phyloP scores from a whole-genome alignment of 106 monocot species.

The Dioscorea zingiberensis region DNA sequence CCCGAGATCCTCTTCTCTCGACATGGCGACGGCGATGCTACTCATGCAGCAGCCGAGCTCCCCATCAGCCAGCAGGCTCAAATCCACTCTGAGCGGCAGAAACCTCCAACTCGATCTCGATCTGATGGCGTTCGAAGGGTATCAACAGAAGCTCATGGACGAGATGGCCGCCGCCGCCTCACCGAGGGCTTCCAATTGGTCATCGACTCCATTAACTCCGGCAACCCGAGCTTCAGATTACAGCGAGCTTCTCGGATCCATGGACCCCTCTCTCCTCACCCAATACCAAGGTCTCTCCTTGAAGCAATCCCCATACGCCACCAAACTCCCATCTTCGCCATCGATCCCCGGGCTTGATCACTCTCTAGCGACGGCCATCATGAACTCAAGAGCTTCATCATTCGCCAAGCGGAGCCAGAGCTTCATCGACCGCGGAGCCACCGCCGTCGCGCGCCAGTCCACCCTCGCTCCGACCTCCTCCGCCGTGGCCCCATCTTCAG shows the following conservation, averaged over 20 bases:
- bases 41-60: constrained; percentile 18
- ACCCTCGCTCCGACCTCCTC: constrained; percentile 8
- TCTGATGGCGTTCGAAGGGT: constrained; percentile 36
- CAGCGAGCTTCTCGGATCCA: constrained; percentile 13
- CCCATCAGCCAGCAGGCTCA: constrained; percentile 46
- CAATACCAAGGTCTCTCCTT: constrained; percentile 33
- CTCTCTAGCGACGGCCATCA: constrained; percentile 67
- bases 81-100: constrained; percentile 42
- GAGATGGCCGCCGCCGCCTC: constrained; percentile 32
- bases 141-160: constrained; percentile 55
- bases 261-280: constrained; percentile 18
- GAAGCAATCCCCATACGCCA: constrained; percentile 17
- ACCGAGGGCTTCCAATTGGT: constrained; percentile 30
- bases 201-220: background rate
- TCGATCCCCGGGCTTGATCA: constrained; percentile 52
- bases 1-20: constrained; percentile 36
- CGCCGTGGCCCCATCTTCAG: constrained; percentile 4
- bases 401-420: constrained; percentile 90
- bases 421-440: constrained; percentile 65
- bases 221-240: constrained; percentile 9
- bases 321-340: constrained; percentile 19
- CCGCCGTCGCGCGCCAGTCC: constrained; percentile 9
- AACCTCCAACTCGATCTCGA: constrained; percentile 54
- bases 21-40: constrained; percentile 35
- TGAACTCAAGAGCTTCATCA: constrained; percentile 67